Evolutionary conservation across 345 rosid genomes (phyloP).

Genomic region (Aquilaria sinensis): DNA sequence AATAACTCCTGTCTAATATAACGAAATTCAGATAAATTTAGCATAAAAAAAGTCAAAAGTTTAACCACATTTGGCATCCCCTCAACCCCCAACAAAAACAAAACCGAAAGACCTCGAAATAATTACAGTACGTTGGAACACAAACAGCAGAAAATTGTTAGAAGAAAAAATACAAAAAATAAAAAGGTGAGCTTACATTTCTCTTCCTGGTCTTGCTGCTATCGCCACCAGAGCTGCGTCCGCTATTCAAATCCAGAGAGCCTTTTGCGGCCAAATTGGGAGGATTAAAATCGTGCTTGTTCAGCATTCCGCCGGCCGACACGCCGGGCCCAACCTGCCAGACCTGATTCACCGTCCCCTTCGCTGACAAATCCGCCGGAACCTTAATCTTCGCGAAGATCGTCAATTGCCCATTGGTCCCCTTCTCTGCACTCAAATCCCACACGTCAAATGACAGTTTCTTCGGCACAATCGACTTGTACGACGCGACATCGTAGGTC

Average conservation of each 20-base stretch:
- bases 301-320: conserved; percentile 12
- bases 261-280: conserved; percentile 33
- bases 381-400: conserved; percentile 60
- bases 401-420: conserved; percentile 27
- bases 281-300: conserved; percentile 22
- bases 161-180: neutral
- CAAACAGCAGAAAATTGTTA: no score
- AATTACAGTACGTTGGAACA: neutral
- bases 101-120: neutral
- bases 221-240: conserved; percentile 17
- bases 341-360: conserved; percentile 54
- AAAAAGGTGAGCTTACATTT: conserved; percentile 35
- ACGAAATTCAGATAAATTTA: no score
- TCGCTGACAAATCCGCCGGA: conserved; percentile 44
- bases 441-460: conserved; percentile 59
- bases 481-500: conserved; percentile 36
- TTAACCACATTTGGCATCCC: no score
- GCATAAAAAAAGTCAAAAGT: neutral
- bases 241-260: conserved; percentile 29
- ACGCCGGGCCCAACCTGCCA: conserved; percentile 77
- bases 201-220: conserved; percentile 36
- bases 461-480: conserved; percentile 16
- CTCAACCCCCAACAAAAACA: no score
- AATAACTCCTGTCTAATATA: no score
- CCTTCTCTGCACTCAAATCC: conserved; percentile 53